Base-by-base conservation (phyloP, 2,329 filamentous ascomycete species). In the Sordariomycetes sp. region DNA sequence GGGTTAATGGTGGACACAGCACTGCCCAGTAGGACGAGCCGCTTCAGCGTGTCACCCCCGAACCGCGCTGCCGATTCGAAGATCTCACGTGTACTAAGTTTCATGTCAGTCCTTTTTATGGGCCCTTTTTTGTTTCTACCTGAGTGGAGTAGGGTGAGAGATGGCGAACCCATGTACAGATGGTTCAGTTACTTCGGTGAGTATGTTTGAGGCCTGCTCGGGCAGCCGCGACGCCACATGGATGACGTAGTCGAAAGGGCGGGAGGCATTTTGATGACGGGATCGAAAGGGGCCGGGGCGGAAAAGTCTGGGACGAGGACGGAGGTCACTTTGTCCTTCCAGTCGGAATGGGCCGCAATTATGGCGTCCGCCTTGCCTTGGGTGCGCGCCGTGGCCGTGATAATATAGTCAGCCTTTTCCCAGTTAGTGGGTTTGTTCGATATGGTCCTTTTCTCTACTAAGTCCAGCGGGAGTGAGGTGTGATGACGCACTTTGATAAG, bases 11-110 rank as follows among this genome's bases (percentile, higher is more conserved):
- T 83, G 0, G 82, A 74, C 15, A 45, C 39, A 7, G 13, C 39
- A n/a, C 39, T 20, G 84, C 84, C 62, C 86, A 87, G 1, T 82
- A 86, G 2, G 82, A 86, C 0, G 84, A 87, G 61, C 87, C 78
- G 52, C 84, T 69, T 45, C 73, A 42, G 6, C 68, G 66, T 17
- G 61, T 64, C 42, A 70, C 39, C 62, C 1, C 54, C 60, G 1
- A 62, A 58, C 34, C 59, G 61, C 3, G 64, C 62, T 0, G 65
- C 61, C 1, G 71, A 70, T 6, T 66, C 65, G 10, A 77, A 62
- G 20, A 78, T 68, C 0, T 72, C 68, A 45, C 39, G 39, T 1
- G 39, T 45, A 2, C 39, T 45, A 17, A 17, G 13, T 7, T 12
- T 42, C 15, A 7, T 2, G 36, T 42, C 36, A 42, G 36, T 42